Base-by-base conservation (phyloP, 164 flowering plant species). In the Brasenia schreberi region DNA sequence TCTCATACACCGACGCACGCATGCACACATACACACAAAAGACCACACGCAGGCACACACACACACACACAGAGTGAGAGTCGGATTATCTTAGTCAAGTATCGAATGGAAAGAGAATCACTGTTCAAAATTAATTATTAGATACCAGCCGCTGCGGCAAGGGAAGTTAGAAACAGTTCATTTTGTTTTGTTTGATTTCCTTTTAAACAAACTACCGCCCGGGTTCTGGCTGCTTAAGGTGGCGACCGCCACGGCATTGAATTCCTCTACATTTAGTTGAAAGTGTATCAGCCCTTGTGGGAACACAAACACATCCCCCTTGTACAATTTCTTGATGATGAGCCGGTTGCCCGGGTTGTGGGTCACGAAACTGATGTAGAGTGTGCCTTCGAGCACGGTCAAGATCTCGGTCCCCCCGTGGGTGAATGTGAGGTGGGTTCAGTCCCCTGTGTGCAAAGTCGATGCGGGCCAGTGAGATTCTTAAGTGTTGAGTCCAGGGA, bases 241-340 rank as follows among this genome's bases (percentile, higher is more conserved):
- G 23, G 71, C 67, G 5, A 43, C 17, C 14, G 53, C 66, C 4
- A 69, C 63, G 16, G 66, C 66, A 6, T 63, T 11, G 6, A 5
- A 19, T 5, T 18, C 7, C 6, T 63, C 66, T 0, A 64, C 17
- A 39, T 69, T 69, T 39, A 19, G 42, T 18, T 69, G 66, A 61
- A 69, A 69, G 42, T 69, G 71, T 19, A 69, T 63, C 18, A 69
- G 66, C 23, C 62, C 62, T 9, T 49, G 56, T 7, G 71, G 70
- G 65, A 68, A 63, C 53, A 68, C 61, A 33, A 68, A 63, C 44
- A 68, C 70, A 33, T 68, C 70, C 19, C 70, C 61, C 45, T 63
- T 63, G 7, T 62, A 43, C 49, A 68, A 60, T 5, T 45, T 17
- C 66, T 68, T 68, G 0, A 33, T 49, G 18, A 63, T 23, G 23